Percentiles rank a stretch among this genome's conserved stretches.
These are phyloP conservation scores for Coemansia sp. DNA, from an alignment of 192 early-diverging fungal species.

Conservation along the genomic window DNA sequence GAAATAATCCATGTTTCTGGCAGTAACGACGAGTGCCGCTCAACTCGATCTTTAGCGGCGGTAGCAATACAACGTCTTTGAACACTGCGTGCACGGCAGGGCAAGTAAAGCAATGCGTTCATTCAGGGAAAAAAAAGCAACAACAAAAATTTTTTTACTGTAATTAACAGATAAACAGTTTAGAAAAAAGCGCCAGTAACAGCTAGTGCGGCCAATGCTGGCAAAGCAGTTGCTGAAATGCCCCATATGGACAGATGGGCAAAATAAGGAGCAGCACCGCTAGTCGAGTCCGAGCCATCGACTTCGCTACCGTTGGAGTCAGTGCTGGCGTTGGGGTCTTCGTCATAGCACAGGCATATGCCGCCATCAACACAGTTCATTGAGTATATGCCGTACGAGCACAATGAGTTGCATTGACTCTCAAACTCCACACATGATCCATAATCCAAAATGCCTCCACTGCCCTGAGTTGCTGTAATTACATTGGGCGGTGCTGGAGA, in stretches of 20 bases:
- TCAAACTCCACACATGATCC: constrained; percentile 41
- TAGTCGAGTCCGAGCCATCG: constrained; percentile 3
- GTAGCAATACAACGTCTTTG: background rate
- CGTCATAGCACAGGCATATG: constrained; percentile 40
- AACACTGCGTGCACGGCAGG: background rate
- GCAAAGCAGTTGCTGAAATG: constrained; percentile 14
- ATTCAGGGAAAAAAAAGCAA: constrained; percentile 3
- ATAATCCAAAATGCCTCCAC: constrained; percentile 44
- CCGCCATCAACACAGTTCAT: constrained; percentile 47
- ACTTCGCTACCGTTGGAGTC: constrained; percentile 1
- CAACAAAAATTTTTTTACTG: background rate
- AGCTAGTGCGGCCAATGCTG: constrained; percentile 19
- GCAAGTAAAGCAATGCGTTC: constrained; percentile 1
- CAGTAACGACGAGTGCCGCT: constrained; percentile 41
- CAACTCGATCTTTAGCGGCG: constrained; percentile 11
- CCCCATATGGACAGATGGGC: constrained; percentile 14
- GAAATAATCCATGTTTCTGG: constrained; percentile 41
- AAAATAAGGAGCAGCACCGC: constrained; percentile 9
- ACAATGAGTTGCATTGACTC: constrained; percentile 41
- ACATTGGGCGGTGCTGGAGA: constrained; percentile 26
- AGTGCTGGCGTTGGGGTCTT: constrained; percentile 16
- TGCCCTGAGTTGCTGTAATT: constrained; percentile 35
- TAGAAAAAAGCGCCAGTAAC: constrained; percentile 20
- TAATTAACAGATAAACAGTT: constrained; percentile 5
- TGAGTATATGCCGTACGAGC: constrained; percentile 36